phyloP scores from a whole-genome alignment of 192 early-diverging fungal species.

The Lobosporangium transversale region DNA sequence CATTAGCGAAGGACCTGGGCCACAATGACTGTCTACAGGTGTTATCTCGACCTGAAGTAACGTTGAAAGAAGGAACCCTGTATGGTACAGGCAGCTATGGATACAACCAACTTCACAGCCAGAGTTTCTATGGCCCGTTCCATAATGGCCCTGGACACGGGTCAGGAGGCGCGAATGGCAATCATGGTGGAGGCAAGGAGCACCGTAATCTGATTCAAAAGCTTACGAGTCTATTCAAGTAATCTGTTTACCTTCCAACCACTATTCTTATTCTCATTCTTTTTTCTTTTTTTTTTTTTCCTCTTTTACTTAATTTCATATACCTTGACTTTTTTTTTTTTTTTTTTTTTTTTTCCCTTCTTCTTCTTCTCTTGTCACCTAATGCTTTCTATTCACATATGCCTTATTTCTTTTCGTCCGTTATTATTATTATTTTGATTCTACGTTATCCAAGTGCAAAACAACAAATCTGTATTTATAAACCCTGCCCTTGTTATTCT shows the following conservation, averaged over 20 bases:
- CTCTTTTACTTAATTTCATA: not conserved
- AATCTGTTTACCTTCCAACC: not conserved
- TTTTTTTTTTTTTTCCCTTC: conserved; percentile 7
- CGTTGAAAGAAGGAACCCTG: conserved; percentile 43
- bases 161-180: not conserved
- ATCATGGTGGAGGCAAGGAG: conserved; percentile 32
- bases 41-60: conserved; percentile 41
- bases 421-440: too few species aligned
- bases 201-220: conserved; percentile 48
- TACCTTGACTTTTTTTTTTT: conserved; percentile 7
- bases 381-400: too few species aligned
- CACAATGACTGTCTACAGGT: conserved; percentile 45
- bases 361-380: not conserved
- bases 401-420: too few species aligned
- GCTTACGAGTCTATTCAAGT: conserved; percentile 48
- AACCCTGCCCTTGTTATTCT: not conserved
- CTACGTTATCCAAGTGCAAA: not conserved
- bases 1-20: conserved; percentile 40
- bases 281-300: conserved; percentile 2
- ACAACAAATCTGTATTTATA: conserved; percentile 3
- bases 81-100: conserved; percentile 52
- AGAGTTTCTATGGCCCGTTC: conserved; percentile 2
- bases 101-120: conserved; percentile 32
- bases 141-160: conserved; percentile 28
- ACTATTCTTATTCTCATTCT: too few species aligned